Percentiles rank a stretch among this genome's conserved stretches.
phyloP scores from a whole-genome alignment of 2,329 filamentous ascomycete species.

The Chaetomiaceae sp. region DNA sequence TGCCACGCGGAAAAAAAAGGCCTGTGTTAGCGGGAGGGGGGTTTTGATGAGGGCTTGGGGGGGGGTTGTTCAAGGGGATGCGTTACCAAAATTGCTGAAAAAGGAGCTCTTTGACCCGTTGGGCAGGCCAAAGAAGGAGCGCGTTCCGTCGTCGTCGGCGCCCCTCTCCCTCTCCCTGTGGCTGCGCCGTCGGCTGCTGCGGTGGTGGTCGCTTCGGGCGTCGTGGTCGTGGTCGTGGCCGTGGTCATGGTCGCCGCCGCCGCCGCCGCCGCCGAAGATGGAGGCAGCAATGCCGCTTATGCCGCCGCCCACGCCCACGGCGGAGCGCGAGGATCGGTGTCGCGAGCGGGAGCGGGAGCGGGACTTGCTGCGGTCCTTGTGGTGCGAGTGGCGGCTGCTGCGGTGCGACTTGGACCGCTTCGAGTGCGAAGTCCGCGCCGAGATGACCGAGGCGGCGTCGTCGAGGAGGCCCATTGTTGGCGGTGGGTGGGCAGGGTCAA shows the following conservation, averaged over 20 bases:
- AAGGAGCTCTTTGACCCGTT: slow-evolving; percentile 31
- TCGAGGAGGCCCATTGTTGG: slow-evolving; percentile 35
- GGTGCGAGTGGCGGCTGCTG: slow-evolving; percentile 32
- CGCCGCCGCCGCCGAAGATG: slow-evolving; percentile 39
- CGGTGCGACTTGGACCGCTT: slow-evolving; percentile 34
- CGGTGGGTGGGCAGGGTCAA: background rate
- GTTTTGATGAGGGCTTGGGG: slow-evolving; percentile 28
- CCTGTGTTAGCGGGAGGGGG: background rate
- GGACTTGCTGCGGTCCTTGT: slow-evolving; percentile 31
- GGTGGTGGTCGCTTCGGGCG: too few species aligned
- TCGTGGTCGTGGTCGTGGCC: background rate
- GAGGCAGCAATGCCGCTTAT: slow-evolving; percentile 38
- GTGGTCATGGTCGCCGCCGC: slow-evolving; percentile 33
- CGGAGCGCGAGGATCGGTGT: slow-evolving; percentile 27
- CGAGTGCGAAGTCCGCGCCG: slow-evolving; percentile 28
- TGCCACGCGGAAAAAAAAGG: too few species aligned
- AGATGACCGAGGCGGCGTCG: slow-evolving; percentile 32
- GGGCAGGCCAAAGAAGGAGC: slow-evolving; percentile 35
- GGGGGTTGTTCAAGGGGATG: slow-evolving; percentile 23
- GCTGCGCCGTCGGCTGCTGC: background rate
- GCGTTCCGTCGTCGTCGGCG: slow-evolving; percentile 39
- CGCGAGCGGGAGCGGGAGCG: slow-evolving; percentile 30
- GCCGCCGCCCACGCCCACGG: slow-evolving; percentile 31
- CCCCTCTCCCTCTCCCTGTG: background rate
- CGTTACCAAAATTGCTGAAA: slow-evolving; percentile 40